These are phyloP conservation scores for Leucocoprinus sp. DNA, from an alignment of 768 basidiomycete species.

Conservation along the genomic window DNA sequence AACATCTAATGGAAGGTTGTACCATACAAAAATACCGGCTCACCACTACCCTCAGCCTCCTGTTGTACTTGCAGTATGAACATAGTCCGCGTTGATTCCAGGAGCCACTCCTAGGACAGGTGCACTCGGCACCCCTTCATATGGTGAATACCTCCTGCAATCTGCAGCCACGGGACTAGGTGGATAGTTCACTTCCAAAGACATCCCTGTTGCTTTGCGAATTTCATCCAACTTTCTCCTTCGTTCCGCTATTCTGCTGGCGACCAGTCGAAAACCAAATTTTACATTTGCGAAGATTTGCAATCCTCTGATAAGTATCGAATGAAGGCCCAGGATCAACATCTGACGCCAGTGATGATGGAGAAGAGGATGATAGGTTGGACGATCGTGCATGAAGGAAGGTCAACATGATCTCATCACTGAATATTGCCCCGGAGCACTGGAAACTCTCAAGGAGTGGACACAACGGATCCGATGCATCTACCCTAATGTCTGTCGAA, in stretches of 20 bases:
- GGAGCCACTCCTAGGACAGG: slow-evolving; percentile 4
- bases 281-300: slow-evolving; percentile 1
- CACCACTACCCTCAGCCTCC: slow-evolving; percentile 2
- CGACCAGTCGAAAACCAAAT: slow-evolving; percentile 7
- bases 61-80: background rate
- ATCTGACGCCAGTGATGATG: too few species aligned
- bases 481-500: background rate
- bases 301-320: background rate
- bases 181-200: slow-evolving; percentile 8
- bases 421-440: slow-evolving; percentile 6
- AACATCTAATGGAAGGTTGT: slow-evolving; percentile 5
- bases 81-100: background rate
- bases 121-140: slow-evolving; percentile 9
- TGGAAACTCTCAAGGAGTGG: slow-evolving; percentile 9
- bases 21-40: slow-evolving; percentile 11
- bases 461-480: slow-evolving; percentile 1
- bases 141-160: slow-evolving; percentile 8
- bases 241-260: background rate
- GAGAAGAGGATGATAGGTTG: background rate
- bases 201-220: slow-evolving; percentile 4
- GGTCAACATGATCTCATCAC: slow-evolving; percentile 2
- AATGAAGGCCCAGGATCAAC: background rate
- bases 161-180: background rate
- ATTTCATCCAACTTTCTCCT: slow-evolving; percentile 1
- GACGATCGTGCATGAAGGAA: slow-evolving; percentile 10